phyloP scores from a whole-genome alignment of 2,329 filamentous ascomycete species.

The Aspergillus aculeatinus region DNA sequence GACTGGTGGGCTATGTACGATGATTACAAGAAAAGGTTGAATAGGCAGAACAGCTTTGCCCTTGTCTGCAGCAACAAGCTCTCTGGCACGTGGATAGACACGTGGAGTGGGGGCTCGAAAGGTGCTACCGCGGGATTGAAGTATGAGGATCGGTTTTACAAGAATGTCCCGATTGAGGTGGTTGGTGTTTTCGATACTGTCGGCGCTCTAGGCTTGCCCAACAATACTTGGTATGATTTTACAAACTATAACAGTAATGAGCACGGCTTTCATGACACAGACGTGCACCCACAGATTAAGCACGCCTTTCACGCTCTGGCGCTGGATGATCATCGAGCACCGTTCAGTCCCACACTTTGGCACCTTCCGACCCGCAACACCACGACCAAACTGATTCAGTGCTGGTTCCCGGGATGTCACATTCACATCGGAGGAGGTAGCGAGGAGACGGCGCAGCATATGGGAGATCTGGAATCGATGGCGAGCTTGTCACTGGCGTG shows the following conservation, averaged over 20 bases:
- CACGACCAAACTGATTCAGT: conserved; percentile 46
- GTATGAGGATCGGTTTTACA: background rate
- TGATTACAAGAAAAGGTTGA: background rate
- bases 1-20: conserved; percentile 1
- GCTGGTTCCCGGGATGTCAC: conserved; percentile 58
- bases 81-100: too few relatives aligned
- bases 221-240: conserved; percentile 16
- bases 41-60: background rate
- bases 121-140: background rate
- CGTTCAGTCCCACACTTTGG: conserved; percentile 56
- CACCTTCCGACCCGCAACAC: conserved; percentile 39
- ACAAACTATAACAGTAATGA: background rate
- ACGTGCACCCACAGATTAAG: conserved; percentile 29
- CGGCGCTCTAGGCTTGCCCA: conserved; percentile 32
- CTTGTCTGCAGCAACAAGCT: too few relatives aligned
- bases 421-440: conserved; percentile 54
- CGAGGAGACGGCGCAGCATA: conserved; percentile 22
- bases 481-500: conserved; percentile 23
- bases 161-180: conserved; percentile 18
- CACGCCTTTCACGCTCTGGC: conserved; percentile 43
- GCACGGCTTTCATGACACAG: background rate
- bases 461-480: conserved; percentile 27
- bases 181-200: conserved; percentile 38
- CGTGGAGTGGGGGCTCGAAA: background rate
- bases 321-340: conserved; percentile 40